Percentiles rank a stretch among this genome's conserved stretches.
These are phyloP conservation scores for Phialemoniopsis sp. DNA, from an alignment of 2,329 filamentous ascomycete species.

Conservation along the genomic window DNA sequence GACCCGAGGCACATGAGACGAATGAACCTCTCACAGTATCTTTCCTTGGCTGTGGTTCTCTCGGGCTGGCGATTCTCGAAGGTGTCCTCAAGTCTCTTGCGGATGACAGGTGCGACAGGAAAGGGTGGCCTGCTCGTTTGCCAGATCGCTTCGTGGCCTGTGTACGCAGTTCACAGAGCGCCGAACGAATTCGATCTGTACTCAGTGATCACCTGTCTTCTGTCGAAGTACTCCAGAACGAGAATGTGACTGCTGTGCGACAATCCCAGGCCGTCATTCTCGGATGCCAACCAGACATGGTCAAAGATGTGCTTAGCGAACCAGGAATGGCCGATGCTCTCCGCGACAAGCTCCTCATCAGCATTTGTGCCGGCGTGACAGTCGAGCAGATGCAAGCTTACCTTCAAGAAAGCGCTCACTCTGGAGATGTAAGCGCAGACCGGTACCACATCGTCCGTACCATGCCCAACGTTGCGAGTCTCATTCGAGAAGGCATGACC, in stretches of 20 bases:
- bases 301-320: constrained; percentile 62
- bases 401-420: too few relatives aligned
- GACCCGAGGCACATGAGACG: too few relatives aligned
- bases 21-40: constrained; percentile 59
- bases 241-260: constrained; percentile 65
- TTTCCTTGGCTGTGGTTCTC: constrained; percentile 78
- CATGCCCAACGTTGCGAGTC: constrained; percentile 80
- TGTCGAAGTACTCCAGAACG: constrained; percentile 64
- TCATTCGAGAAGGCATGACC: constrained; percentile 79
- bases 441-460: constrained; percentile 67
- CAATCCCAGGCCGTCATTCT: constrained; percentile 72
- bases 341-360: constrained; percentile 75
- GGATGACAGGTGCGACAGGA: constrained; percentile 38
- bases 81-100: constrained; percentile 71
- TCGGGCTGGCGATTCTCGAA: constrained; percentile 80
- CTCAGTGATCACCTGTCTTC: constrained; percentile 59
- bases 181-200: constrained; percentile 62
- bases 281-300: constrained; percentile 76
- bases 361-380: constrained; percentile 74
- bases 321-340: constrained; percentile 67
- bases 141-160: constrained; percentile 79
- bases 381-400: constrained; percentile 62
- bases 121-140: constrained; percentile 51
- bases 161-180: constrained; percentile 66
- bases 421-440: constrained; percentile 44